Evolutionary conservation across 768 basidiomycete genomes (phyloP), one percentile per base, ranked within the genome.

Genomic region (Lactarius hengduanensis): DNA sequence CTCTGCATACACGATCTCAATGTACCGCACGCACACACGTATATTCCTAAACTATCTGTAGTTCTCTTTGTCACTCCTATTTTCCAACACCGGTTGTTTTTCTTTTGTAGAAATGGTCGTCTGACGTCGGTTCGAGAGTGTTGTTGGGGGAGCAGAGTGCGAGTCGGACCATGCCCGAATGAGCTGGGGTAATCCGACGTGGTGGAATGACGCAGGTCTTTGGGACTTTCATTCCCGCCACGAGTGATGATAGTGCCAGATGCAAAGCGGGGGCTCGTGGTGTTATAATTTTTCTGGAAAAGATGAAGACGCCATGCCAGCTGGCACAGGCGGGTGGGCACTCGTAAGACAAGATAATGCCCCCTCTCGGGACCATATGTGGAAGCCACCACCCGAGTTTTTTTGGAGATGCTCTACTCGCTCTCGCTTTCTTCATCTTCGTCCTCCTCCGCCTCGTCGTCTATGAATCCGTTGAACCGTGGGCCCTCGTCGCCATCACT

Each of bases 361-460:
- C 8, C 16, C 40, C 20, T 10, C 43, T 45, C 43, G 22, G 22
- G 11, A n/a, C 11, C 22, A 15, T 26, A 20, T 20, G 56, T 36
- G 34, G 32, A 2, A 13, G 41, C 26, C 4, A 18, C 34, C 38
- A 50, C 10, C 30, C 20, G 47, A 34, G 36, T 6, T 55, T 45
- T 59, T 62, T 8, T 9, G 38, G 45, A 15, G 58, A 62, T 18
- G 11, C 36, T 53, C 60, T 69, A 67, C 32, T 69, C 70, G 58
- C 63, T 67, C 69, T 66, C 70, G 30, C 63, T 64, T 26, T 76
- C 74, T 82, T 81, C 62, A 80, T 40, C 83, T 28, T 82, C 83
- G 16, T 70, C 73, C 65, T 81, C 79, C 66, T 88, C 86, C 63
- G 88, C 87, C 61, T 88, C 89, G 71, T 90, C 86, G 70, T 90